Base-by-base conservation (phyloP, 176 grass and related monocot species). In the Carex scoparia region DNA sequence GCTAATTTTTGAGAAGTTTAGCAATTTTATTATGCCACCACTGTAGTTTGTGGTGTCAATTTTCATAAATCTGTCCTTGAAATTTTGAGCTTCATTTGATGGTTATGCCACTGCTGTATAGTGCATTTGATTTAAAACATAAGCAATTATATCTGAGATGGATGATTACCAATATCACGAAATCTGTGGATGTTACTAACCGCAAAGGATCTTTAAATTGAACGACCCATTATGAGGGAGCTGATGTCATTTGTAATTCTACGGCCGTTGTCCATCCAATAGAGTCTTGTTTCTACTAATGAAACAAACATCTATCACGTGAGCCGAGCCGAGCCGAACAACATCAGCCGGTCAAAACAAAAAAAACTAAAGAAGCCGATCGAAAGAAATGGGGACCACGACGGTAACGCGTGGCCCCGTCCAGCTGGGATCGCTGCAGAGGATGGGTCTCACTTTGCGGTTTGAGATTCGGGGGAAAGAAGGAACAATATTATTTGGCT, bases 351-450 rank as follows among this genome's bases (percentile, higher is more conserved):
- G 16, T 16, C 48, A 51, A 67, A 9, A 65, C 0, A 23, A 23
- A 65, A 53, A 48, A 12, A 1, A 55, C 4, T 7, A n/a, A 79
- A 11, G 44, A 76, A 65, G 60, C 81, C 42, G 64, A 74, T 30
- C 3, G 31, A 2, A 27, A 37, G 13, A 71, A 54, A 54, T 40
- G 67, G 84, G 84, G 38, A 44, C 84, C 54, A 73, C 7, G 51
- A 76, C 49, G 31, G 30, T 7, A 66, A 84, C 82, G 31, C 55
- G 55, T 75, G 66, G 77, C 32, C 49, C 44, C n/a, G 15, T 85
- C 84, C 69, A 85, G 63, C 81, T 84, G 61, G 23, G 23, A 23
- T 23, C 23, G 23, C 23, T 23, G 23, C 23, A 23, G 23, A 23
- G 23, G 23, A 23, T 23, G 23, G 23, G 23, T 23, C 23, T 23